phyloP scores from a whole-genome alignment of 208 protist genomes.

The Trypanosoma lewisi region DNA sequence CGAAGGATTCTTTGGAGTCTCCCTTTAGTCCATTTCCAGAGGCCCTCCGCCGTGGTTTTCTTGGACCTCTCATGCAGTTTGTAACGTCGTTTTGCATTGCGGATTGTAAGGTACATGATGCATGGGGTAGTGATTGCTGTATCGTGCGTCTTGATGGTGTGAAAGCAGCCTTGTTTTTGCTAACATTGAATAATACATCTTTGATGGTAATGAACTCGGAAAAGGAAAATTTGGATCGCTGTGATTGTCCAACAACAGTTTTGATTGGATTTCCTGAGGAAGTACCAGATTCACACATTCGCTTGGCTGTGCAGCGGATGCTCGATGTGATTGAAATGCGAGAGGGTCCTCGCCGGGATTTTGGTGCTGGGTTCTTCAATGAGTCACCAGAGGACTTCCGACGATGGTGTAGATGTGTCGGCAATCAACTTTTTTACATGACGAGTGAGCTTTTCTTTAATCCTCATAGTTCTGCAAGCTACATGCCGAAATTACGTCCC shows the following conservation, averaged over 20 bases:
- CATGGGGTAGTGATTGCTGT: conserved; percentile 17
- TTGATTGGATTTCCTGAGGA: conserved; percentile 26
- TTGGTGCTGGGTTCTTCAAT: conserved; percentile 3
- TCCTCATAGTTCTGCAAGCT: background rate
- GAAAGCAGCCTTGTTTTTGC: conserved; percentile 20
- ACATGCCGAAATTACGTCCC: conserved; percentile 4
- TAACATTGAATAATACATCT: conserved; percentile 21
- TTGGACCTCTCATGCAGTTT: conserved; percentile 32
- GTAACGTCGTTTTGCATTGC: conserved; percentile 28
- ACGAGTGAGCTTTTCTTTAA: conserved; percentile 9
- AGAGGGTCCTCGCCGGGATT: conserved; percentile 14
- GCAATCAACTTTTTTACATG: conserved; percentile 19
- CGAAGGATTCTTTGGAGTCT: conserved; percentile 7
- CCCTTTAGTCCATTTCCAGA: conserved; percentile 33
- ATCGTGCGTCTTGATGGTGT: conserved; percentile 29
- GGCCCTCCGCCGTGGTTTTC: conserved; percentile 21
- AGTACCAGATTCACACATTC: conserved; percentile 18
- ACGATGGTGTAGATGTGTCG: conserved; percentile 14
- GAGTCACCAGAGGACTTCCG: conserved; percentile 24
- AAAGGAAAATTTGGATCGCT: conserved; percentile 12
- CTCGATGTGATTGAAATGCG: conserved; percentile 26
- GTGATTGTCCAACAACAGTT: conserved; percentile 21
- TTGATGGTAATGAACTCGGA: conserved; percentile 18
- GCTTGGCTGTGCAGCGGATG: conserved; percentile 19
- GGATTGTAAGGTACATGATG: conserved; percentile 20